Conservation (phyloP, 768 basidiomycete genomes). For the Tulasnella sp. region DNA sequence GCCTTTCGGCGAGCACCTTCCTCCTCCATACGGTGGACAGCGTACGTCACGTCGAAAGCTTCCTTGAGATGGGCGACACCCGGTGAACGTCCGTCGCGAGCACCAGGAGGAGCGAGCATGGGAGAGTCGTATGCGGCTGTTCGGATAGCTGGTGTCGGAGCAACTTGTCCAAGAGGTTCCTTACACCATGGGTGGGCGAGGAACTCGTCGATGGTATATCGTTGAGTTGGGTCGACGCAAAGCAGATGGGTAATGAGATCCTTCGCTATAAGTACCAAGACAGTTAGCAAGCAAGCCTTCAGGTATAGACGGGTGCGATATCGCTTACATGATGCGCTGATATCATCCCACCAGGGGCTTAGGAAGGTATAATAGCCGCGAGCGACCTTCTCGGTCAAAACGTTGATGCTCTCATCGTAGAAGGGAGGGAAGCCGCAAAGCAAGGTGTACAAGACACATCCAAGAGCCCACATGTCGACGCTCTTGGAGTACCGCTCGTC, state of each 20-base stretch:
- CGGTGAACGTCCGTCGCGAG: conserved; percentile 72
- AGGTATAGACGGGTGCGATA: neutral
- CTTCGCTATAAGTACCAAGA: conserved; percentile 49
- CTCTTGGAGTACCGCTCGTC: conserved; percentile 94
- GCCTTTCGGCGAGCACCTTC: conserved; percentile 82
- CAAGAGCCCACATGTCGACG: conserved; percentile 99
- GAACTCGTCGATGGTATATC: conserved; percentile 98
- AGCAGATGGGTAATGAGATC: conserved; percentile 90
- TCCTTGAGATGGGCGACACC: conserved; percentile 90
- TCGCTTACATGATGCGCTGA: conserved; percentile 58
- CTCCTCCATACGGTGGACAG: conserved; percentile 97
- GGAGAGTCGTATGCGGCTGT: conserved; percentile 66
- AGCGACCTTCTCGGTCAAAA: conserved; percentile 96
- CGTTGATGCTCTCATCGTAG: conserved; percentile 97
- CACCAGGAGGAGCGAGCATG: conserved; percentile 66
- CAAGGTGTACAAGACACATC: conserved; percentile 97
- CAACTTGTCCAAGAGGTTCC: conserved; percentile 34
- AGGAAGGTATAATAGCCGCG: conserved; percentile 96
- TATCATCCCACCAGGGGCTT: conserved; percentile 99
- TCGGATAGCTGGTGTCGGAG: conserved; percentile 48
- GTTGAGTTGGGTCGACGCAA: conserved; percentile 88
- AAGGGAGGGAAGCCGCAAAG: conserved; percentile 97
- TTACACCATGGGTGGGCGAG: conserved; percentile 93
- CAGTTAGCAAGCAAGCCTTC: conserved; percentile 14
- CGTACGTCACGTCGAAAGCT: conserved; percentile 89